Evolutionary conservation across 345 rosid genomes (phyloP).

Genomic region (Aurinia saxatilis): DNA sequence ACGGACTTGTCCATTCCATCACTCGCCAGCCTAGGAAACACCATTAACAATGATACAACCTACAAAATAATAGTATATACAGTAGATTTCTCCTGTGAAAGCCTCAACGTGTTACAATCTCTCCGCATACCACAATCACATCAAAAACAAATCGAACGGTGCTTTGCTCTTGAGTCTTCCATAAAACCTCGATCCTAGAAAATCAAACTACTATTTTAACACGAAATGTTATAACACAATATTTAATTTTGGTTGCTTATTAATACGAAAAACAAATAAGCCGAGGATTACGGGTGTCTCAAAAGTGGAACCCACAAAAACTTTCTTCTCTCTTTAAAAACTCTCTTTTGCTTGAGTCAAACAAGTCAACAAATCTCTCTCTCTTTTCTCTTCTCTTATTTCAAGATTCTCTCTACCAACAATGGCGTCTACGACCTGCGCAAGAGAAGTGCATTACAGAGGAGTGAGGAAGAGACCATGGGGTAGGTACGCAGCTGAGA

Average conservation of each 20-base stretch:
- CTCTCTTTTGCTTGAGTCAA: slow-evolving; percentile 19
- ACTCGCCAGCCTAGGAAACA: no score
- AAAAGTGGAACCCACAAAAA: not conserved
- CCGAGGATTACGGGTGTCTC: slow-evolving; percentile 35
- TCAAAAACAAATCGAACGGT: slow-evolving; percentile 17
- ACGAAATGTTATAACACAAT: no score
- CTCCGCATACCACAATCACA: slow-evolving; percentile 1
- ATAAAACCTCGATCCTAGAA: slow-evolving; percentile 13
- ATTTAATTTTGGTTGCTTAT: no score
- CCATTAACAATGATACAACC: no score
- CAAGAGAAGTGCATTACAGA: slow-evolving; percentile 71
- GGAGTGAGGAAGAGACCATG: slow-evolving; percentile 96
- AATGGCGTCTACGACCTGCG: slow-evolving; percentile 51
- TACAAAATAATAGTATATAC: no score
- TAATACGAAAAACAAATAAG: no score
- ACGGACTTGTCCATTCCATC: no score
- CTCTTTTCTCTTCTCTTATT: not conserved
- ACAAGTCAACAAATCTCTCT: slow-evolving; percentile 25
- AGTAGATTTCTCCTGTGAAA: not conserved
- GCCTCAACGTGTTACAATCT: slow-evolving; percentile 13
- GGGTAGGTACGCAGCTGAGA: slow-evolving; percentile 98
- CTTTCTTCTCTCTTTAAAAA: not conserved
- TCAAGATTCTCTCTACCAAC: not conserved
- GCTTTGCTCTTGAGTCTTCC: not conserved
- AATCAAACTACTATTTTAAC: not conserved